These are phyloP conservation scores for Penicillium subrubescens DNA, from an alignment of 495 filamentous ascomycete species.

Conservation along the genomic window DNA sequence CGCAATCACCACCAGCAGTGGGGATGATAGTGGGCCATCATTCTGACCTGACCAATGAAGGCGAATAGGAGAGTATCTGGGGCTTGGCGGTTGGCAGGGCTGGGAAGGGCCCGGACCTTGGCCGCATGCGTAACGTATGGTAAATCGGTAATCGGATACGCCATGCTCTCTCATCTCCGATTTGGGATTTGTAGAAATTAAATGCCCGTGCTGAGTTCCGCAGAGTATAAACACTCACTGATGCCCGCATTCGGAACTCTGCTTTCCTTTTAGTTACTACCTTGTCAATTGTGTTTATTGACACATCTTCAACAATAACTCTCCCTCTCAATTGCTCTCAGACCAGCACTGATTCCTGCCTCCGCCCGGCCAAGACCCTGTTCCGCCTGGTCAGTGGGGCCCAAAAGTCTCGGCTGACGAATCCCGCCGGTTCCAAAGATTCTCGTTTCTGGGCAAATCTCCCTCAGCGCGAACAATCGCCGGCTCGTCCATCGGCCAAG, in stretches of 20 bases:
- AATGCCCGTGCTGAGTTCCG: background rate
- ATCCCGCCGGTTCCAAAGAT: slow-evolving; percentile 29
- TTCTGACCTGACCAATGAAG: background rate
- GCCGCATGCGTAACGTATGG: slow-evolving; percentile 16
- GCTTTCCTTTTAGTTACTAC: background rate
- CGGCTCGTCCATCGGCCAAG: slow-evolving; percentile 23
- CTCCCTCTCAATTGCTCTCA: background rate
- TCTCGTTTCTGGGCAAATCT: slow-evolving; percentile 26
- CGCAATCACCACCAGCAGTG: background rate
- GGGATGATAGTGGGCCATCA: background rate
- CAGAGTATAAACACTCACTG: background rate
- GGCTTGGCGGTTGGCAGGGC: slow-evolving; percentile 29
- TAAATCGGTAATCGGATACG: background rate
- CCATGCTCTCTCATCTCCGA: background rate
- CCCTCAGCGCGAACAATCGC: slow-evolving; percentile 17
- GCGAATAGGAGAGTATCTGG: background rate
- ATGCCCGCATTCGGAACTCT: background rate
- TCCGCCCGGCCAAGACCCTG: slow-evolving; percentile 25
- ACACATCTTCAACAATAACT: background rate
- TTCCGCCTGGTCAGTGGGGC: slow-evolving; percentile 30
- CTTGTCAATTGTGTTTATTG: background rate
- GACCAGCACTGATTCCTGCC: background rate
- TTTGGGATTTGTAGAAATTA: background rate
- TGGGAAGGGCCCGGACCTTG: slow-evolving; percentile 12
- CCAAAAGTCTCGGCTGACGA: slow-evolving; percentile 33